Percentiles rank a stretch among this genome's conserved stretches.
Evolutionary conservation across 1,139 yeast species (phyloP).

Genomic region (Candida sp.): DNA sequence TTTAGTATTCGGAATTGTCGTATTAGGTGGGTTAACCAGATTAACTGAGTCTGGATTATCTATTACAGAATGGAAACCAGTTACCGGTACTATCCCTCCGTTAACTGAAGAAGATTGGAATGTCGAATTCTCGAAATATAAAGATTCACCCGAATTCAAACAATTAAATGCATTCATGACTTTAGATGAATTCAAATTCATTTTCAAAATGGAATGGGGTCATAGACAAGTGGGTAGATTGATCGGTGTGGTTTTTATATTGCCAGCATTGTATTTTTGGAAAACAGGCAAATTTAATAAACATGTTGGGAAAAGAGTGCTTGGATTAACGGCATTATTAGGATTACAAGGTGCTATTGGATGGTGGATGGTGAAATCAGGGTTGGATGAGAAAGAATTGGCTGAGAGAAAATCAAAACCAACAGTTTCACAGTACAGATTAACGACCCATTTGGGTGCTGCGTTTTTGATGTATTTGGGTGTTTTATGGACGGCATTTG

Average conservation of each 20-base stretch:
- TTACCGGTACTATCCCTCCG: conserved; percentile 94
- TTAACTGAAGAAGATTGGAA: conserved; percentile 78
- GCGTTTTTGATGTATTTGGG: conserved; percentile 88
- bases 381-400: conserved; percentile 79
- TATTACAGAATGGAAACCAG: conserved; percentile 98
- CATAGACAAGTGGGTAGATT: conserved; percentile 91
- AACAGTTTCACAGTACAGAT: conserved; percentile 92
- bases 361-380: conserved; percentile 99
- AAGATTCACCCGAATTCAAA: conserved; percentile 86
- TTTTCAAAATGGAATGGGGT: conserved; percentile 97
- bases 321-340: conserved; percentile 70
- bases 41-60: conserved; percentile 94
- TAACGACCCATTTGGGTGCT: conserved; percentile 92
- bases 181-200: conserved; percentile 91
- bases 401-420: conserved; percentile 85
- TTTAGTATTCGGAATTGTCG: conserved; percentile 90
- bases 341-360: conserved; percentile 97
- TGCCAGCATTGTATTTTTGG: conserved; percentile 86
- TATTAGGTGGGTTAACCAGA: conserved; percentile 95
- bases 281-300: conserved; percentile 61
- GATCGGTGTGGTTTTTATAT: conserved; percentile 77
- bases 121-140: conserved; percentile 75
- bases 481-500: conserved; percentile 87
- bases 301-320: conserved; percentile 63
- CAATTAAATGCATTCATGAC: conserved; percentile 87